Evolutionary conservation across 2,329 filamentous ascomycete genomes (phyloP).

Genomic region (Claviceps digitariae): DNA sequence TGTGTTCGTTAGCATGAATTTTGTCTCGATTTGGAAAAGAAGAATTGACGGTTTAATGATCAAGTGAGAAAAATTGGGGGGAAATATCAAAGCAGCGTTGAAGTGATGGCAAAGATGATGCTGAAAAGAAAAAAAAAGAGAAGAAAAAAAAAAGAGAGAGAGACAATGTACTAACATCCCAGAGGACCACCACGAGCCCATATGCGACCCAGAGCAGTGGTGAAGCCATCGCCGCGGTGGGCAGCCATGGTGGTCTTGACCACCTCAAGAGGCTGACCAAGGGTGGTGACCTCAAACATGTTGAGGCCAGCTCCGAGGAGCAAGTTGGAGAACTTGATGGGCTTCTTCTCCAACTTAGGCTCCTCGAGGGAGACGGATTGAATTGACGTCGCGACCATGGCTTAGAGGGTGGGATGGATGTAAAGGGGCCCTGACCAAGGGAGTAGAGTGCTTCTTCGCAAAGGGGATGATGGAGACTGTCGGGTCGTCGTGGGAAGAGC

Average conservation of each 20-base stretch:
- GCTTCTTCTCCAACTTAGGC: slow-evolving; percentile 85
- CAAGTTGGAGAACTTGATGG: slow-evolving; percentile 98
- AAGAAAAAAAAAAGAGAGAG: background rate
- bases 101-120: background rate
- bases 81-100: background rate
- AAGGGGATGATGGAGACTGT: slow-evolving; percentile 13
- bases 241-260: slow-evolving; percentile 99
- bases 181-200: slow-evolving; percentile 88
- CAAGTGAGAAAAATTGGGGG: background rate
- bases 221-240: slow-evolving; percentile 81
- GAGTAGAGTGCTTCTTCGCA: slow-evolving; percentile 80
- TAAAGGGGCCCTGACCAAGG: slow-evolving; percentile 93
- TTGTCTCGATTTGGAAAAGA: background rate
- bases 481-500: slow-evolving; percentile 11
- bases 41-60: background rate
- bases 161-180: slow-evolving; percentile 59
- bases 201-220: slow-evolving; percentile 67
- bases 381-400: slow-evolving; percentile 48
- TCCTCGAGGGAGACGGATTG: slow-evolving; percentile 36
- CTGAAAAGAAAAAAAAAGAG: background rate
- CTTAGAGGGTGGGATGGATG: slow-evolving; percentile 36
- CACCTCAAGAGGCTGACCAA: slow-evolving; percentile 81
- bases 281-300: slow-evolving; percentile 72
- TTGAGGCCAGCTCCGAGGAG: slow-evolving; percentile 87
- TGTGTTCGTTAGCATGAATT: slow-evolving; percentile 4